phyloP scores from a whole-genome alignment of 805 yeast species.

The Cyberlindnera veronae region DNA sequence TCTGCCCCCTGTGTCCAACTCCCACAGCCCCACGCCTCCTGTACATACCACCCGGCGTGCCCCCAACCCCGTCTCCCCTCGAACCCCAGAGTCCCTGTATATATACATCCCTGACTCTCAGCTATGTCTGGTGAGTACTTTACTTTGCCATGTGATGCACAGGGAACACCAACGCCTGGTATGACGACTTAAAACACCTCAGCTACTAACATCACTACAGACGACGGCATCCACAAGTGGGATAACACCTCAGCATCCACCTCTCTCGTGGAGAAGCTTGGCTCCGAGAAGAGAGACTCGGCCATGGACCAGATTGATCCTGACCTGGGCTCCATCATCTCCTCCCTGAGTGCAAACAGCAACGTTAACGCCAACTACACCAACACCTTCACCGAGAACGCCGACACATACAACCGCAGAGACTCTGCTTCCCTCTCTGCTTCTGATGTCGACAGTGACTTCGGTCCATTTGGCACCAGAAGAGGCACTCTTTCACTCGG shows the following conservation, averaged over 20 bases:
- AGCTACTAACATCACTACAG: neutral
- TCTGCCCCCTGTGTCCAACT: neutral
- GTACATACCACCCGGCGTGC: conserved; percentile 6
- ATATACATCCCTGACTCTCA: neutral
- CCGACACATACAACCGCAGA: conserved; percentile 30
- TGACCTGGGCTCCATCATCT: conserved; percentile 30
- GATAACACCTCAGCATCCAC: conserved; percentile 5
- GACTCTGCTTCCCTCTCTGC: conserved; percentile 33
- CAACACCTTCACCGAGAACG: conserved; percentile 3
- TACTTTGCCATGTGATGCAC: no score
- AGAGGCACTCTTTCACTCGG: conserved; percentile 45
- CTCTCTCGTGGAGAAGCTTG: conserved; percentile 11
- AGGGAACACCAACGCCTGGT: no score
- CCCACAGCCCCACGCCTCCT: conserved; percentile 4
- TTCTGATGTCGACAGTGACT: conserved; percentile 40
- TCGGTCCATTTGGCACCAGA: conserved; percentile 42
- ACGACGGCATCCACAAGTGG: conserved; percentile 11
- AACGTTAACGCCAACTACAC: conserved; percentile 16
- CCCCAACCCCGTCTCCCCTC: neutral
- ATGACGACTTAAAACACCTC: no score
- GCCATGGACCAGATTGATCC: conserved; percentile 25
- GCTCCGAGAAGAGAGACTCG: conserved; percentile 11
- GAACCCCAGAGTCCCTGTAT: conserved; percentile 2
- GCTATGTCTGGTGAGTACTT: conserved; percentile 8
- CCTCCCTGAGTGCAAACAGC: conserved; percentile 28